These are phyloP conservation scores for Lactarius quietus DNA, from an alignment of 768 basidiomycete genomes.

Conservation along the genomic window DNA sequence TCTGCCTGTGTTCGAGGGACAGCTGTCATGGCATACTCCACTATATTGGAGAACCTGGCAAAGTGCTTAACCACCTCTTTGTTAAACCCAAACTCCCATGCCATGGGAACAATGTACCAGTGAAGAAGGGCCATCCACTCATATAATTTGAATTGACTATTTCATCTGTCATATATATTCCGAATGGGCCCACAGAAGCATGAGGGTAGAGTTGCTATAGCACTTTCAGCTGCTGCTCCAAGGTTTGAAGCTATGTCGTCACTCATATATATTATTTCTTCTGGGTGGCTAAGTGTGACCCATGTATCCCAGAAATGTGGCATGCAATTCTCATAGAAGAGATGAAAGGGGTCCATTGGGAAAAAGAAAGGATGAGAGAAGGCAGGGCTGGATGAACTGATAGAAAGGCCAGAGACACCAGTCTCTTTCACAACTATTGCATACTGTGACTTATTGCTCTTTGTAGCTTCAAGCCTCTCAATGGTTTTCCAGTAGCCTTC, in stretches of 20 bases:
- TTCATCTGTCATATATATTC: not conserved
- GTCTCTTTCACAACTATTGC: too few relatives aligned
- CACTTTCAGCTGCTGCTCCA: too few relatives aligned
- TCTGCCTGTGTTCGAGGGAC: not conserved
- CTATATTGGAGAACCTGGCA: not conserved
- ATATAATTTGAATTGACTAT: not conserved
- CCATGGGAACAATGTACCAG: not conserved
- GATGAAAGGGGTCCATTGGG: slow-evolving; percentile 35
- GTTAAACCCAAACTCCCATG: slow-evolving; percentile 10
- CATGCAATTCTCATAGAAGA: slow-evolving; percentile 10
- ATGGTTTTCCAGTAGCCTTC: too few relatives aligned
- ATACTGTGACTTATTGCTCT: too few relatives aligned
- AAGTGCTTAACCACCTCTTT: slow-evolving; percentile 20
- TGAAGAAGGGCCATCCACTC: not conserved
- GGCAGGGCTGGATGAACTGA: too few relatives aligned
- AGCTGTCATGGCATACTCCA: not conserved
- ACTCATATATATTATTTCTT: too few relatives aligned
- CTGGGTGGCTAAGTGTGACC: slow-evolving; percentile 17
- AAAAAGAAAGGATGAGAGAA: too few relatives aligned
- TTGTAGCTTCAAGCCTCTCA: too few relatives aligned
- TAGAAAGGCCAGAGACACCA: too few relatives aligned
- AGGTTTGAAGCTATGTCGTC: too few relatives aligned
- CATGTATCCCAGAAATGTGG: slow-evolving; percentile 35
- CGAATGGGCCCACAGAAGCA: not conserved
- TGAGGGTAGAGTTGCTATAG: not conserved